Evolutionary conservation across 805 yeast genomes (phyloP).

Genomic region (Scheffersomyces lignosus): DNA sequence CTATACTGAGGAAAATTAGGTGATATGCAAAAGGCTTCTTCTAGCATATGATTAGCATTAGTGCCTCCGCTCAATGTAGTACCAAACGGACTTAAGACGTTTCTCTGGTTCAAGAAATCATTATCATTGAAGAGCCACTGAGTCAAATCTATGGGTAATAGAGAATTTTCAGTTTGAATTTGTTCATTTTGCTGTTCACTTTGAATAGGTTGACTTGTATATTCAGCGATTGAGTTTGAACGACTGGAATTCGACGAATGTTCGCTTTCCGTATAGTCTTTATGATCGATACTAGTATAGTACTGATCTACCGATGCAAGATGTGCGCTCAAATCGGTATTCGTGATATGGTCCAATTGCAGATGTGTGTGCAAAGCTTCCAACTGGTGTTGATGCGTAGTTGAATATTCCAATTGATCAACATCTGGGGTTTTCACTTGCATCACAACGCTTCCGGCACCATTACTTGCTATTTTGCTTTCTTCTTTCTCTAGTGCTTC

Average conservation of each 20-base stretch:
- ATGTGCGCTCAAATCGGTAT: not conserved
- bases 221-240: not conserved
- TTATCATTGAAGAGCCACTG: conserved; percentile 4
- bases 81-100: not conserved
- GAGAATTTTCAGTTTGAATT: not conserved
- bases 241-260: not conserved
- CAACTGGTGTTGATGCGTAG: not conserved
- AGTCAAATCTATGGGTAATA: conserved; percentile 1
- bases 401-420: not conserved
- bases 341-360: not conserved
- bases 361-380: too few relatives aligned
- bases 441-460: not conserved
- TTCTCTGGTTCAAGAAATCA: conserved; percentile 1
- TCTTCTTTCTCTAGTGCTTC: not conserved
- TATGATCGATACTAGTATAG: not conserved
- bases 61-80: not conserved
- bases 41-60: conserved; percentile 1
- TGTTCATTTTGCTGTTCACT: not conserved
- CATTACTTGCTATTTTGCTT: not conserved
- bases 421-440: not conserved
- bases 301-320: not conserved
- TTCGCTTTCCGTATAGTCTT: not conserved
- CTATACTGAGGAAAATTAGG: conserved; percentile 1
- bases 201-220: not conserved
- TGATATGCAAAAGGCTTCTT: conserved; percentile 2